phyloP scores from a whole-genome alignment of 805 yeast species.

The Dipodascopsis tothii region DNA sequence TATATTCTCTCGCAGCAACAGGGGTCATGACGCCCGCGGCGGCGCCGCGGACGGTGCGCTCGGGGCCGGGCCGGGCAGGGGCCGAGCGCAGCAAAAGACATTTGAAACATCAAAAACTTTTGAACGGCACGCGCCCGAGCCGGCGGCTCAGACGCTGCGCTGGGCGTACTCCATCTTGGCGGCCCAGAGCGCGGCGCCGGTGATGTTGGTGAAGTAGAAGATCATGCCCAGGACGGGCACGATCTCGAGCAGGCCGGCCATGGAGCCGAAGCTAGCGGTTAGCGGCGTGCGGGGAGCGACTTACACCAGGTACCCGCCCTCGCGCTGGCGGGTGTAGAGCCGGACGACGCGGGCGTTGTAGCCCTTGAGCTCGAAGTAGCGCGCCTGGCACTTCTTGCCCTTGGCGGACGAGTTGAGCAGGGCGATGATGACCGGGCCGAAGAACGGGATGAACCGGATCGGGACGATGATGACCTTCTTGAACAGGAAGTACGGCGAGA shows the following conservation, averaged over 20 bases:
- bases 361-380: constrained; percentile 47
- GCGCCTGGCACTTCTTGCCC: constrained; percentile 40
- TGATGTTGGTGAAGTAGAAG: constrained; percentile 21
- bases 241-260: constrained; percentile 17
- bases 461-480: constrained; percentile 31
- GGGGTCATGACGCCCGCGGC: too few relatives aligned
- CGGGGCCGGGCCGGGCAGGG: too few relatives aligned
- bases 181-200: constrained; percentile 25
- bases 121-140: too few relatives aligned
- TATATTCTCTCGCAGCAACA: too few relatives aligned
- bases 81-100: too few relatives aligned
- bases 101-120: too few relatives aligned
- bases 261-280: constrained; percentile 13
- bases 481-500: constrained; percentile 34
- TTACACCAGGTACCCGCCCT: constrained; percentile 18
- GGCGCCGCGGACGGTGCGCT: too few relatives aligned
- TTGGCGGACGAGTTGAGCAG: constrained; percentile 41
- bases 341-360: constrained; percentile 34
- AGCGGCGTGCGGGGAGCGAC: neutral
- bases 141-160: too few relatives aligned
- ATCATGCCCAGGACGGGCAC: constrained; percentile 18
- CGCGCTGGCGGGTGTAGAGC: constrained; percentile 7
- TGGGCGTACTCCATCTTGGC: constrained; percentile 11
- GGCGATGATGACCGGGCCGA: constrained; percentile 44
- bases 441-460: constrained; percentile 41